Conservation (phyloP, 345 rosid genomes). For the Gossypioides kirkii region DNA sequence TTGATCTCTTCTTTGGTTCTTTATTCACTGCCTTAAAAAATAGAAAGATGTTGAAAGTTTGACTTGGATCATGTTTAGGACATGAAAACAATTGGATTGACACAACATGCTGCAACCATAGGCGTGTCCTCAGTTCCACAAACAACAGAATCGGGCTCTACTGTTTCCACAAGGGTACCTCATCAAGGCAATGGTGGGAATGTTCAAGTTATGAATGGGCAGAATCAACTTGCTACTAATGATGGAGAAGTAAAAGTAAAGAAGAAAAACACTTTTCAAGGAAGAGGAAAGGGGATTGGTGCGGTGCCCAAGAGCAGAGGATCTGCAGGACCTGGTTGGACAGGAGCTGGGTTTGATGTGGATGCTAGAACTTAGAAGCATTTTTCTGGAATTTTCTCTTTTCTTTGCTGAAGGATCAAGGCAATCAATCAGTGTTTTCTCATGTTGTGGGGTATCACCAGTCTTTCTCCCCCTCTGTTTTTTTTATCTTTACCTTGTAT, state of each 20-base stretch:
- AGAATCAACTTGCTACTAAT: slow-evolving; percentile 34
- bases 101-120: slow-evolving; percentile 23
- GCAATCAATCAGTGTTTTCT: neutral
- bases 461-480: slow-evolving; percentile 12
- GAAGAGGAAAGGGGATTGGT: slow-evolving; percentile 63
- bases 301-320: slow-evolving; percentile 57
- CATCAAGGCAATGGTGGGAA: slow-evolving; percentile 30
- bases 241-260: slow-evolving; percentile 55
- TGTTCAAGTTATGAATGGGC: slow-evolving; percentile 22
- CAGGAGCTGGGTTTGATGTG: slow-evolving; percentile 71
- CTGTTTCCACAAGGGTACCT: slow-evolving; percentile 25
- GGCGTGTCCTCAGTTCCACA: slow-evolving; percentile 32
- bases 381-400: slow-evolving; percentile 7
- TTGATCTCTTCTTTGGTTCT: too few species aligned
- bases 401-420: slow-evolving; percentile 13
- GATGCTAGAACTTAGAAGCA: slow-evolving; percentile 51
- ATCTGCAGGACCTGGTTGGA: slow-evolving; percentile 55
- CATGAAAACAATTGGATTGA: slow-evolving; percentile 26
- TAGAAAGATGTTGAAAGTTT: slow-evolving; percentile 25
- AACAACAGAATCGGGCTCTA: slow-evolving; percentile 22
- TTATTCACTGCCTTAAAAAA: neutral
- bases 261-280: slow-evolving; percentile 56
- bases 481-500: neutral
- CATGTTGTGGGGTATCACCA: slow-evolving; percentile 1
- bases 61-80: slow-evolving; percentile 37